These are phyloP conservation scores for Trifolium subterraneum DNA, from an alignment of 306 rosid species.

Conservation along the genomic window DNA sequence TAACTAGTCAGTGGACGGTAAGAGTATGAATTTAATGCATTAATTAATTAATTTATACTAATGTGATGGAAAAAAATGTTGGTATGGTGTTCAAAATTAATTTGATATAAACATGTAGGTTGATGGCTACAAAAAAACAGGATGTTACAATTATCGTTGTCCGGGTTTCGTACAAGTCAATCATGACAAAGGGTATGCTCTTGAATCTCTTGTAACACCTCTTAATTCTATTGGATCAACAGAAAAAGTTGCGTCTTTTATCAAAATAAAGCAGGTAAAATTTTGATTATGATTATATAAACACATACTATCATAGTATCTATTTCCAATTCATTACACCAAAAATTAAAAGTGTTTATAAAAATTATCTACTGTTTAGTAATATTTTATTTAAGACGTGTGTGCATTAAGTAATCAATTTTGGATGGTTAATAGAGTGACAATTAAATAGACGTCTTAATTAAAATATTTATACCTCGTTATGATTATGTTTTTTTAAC, in stretches of 20 bases:
- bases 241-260: rapidly evolving
- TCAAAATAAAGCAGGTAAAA: neutral
- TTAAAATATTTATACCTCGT: neutral
- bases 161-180: constrained; percentile 21
- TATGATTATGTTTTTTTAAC: neutral
- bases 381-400: neutral
- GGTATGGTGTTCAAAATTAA: neutral
- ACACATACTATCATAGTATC: neutral
- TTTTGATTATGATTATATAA: neutral
- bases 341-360: too few species aligned
- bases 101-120: neutral
- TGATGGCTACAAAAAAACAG: neutral
- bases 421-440: neutral
- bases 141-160: neutral
- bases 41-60: too few species aligned
- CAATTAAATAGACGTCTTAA: neutral
- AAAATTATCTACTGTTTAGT: too few species aligned
- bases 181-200: neutral
- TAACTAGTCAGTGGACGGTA: constrained; percentile 22
- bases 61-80: neutral
- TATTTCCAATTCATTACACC: neutral
- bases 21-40: neutral
- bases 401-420: neutral
- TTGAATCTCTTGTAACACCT: rapidly evolving
- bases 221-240: neutral